phyloP scores from a whole-genome alignment of 75 land plant genomes.

The Larix kaempferi region DNA sequence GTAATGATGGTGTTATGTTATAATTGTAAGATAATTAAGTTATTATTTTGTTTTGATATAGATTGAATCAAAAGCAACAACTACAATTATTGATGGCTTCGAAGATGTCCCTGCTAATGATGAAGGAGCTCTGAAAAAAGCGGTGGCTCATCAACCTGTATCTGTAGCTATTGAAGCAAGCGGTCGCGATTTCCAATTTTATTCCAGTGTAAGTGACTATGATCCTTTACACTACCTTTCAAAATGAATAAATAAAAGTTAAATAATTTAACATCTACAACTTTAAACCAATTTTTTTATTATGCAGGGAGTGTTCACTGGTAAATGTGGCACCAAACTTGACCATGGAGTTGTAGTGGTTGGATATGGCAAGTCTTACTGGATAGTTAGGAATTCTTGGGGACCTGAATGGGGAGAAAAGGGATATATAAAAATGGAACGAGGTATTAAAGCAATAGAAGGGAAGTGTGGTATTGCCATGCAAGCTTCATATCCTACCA shows the following conservation, averaged over 20 bases:
- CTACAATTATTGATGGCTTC: conserved; percentile 27
- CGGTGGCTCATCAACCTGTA: conserved; percentile 31
- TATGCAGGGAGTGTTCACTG: conserved; percentile 69
- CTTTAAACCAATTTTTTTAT: no score
- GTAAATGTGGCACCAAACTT: conserved; percentile 68
- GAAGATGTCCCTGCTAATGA: conserved; percentile 33
- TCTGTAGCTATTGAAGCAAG: conserved; percentile 39
- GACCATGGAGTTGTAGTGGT: conserved; percentile 78
- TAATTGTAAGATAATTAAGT: no score
- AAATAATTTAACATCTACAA: no score
- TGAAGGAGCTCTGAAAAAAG: conserved; percentile 29
- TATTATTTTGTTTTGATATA: no score
- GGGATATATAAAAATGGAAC: conserved; percentile 75
- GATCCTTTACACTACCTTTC: no score
- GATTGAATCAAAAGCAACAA: no score
- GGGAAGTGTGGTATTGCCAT: conserved; percentile 82
- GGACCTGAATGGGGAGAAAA: conserved; percentile 87
- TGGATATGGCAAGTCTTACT: conserved; percentile 76
- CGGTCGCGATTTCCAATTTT: conserved; percentile 28
- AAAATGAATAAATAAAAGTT: no score
- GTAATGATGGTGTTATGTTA: no score
- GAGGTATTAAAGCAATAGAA: conserved; percentile 23
- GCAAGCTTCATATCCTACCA: conserved; percentile 77
- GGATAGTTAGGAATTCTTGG: conserved; percentile 96
- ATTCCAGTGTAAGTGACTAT: not conserved